phyloP scores from a whole-genome alignment of 495 filamentous ascomycete genomes.

The Xylaria nigripes region DNA sequence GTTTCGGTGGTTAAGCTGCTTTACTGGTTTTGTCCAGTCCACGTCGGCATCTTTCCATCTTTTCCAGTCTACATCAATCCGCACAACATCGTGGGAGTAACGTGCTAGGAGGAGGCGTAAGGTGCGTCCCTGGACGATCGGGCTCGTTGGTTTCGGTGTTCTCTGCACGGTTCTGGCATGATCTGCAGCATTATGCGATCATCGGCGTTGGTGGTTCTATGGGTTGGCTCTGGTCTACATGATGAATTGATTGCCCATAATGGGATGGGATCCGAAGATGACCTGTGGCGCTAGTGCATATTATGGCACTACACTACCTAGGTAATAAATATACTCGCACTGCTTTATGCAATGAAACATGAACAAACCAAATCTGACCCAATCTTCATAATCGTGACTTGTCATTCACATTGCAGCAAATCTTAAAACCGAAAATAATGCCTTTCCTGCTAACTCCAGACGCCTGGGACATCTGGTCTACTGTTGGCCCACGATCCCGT shows the following conservation, averaged over 20 bases:
- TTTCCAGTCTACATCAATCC: not conserved
- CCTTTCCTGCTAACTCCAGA: not conserved
- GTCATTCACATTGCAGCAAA: not conserved
- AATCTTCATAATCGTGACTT: not conserved
- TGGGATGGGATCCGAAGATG: conserved; percentile 8
- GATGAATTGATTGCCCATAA: conserved; percentile 15
- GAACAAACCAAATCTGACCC: not conserved
- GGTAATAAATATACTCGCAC: conserved; percentile 1
- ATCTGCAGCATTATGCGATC: conserved; percentile 19
- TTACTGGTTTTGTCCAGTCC: not conserved
- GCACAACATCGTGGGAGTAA: not conserved
- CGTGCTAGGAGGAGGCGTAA: conserved; percentile 1
- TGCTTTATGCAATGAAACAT: not conserved
- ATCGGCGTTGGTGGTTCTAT: conserved; percentile 25
- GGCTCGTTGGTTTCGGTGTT: conserved; percentile 15
- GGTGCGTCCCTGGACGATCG: conserved; percentile 1
- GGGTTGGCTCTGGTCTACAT: conserved; percentile 17
- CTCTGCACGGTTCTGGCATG: conserved; percentile 22
- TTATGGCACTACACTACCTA: too few species aligned
- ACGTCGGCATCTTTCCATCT: not conserved
- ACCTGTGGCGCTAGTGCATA: conserved; percentile 5
- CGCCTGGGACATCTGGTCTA: not conserved
- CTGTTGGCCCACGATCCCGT: not conserved
- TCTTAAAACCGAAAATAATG: not conserved
- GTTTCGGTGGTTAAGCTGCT: conserved; percentile 83